These are phyloP conservation scores for Ceratocystiopsis sp. DNA, from an alignment of 2,329 filamentous ascomycete genomes.

Conservation along the genomic window DNA sequence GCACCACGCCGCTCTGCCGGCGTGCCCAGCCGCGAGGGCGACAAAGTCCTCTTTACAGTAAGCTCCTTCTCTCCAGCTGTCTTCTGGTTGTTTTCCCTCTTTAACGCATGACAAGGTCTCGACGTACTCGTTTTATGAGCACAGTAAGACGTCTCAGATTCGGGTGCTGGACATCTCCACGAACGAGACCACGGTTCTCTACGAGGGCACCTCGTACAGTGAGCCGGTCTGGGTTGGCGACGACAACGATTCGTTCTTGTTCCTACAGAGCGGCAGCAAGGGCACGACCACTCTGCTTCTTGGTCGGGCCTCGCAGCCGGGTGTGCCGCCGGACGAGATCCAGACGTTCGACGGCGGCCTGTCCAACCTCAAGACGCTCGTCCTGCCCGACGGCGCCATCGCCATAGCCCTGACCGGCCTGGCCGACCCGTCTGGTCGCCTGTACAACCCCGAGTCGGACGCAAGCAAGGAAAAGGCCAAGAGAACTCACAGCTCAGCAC, in stretches of 20 bases:
- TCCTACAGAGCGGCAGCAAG: constrained; percentile 33
- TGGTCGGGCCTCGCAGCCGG: constrained; percentile 18
- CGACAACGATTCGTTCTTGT: constrained; percentile 28
- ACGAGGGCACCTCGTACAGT: constrained; percentile 44
- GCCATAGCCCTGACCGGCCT: constrained; percentile 44
- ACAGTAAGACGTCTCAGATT: constrained; percentile 51
- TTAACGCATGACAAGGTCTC: constrained; percentile 29
- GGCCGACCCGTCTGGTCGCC: constrained; percentile 48
- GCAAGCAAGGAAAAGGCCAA: constrained; percentile 17
- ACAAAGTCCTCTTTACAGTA: constrained; percentile 47
- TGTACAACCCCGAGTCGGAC: constrained; percentile 46
- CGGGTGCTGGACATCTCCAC: constrained; percentile 50
- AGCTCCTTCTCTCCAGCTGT: constrained; percentile 5
- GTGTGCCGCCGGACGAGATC: constrained; percentile 26
- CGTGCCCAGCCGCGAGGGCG: constrained; percentile 50
- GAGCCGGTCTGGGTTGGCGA: constrained; percentile 66
- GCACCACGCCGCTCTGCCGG: constrained; percentile 56
- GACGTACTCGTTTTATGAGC: constrained; percentile 64
- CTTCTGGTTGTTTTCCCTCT: not conserved
- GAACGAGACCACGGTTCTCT: constrained; percentile 48
- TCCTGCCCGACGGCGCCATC: constrained; percentile 29
- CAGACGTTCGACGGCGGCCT: constrained; percentile 32
- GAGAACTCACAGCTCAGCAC: constrained; percentile 45
- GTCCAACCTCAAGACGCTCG: constrained; percentile 40
- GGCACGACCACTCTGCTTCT: constrained; percentile 30